These are phyloP conservation scores for Serendipita vermifera DNA, from an alignment of 768 basidiomycete species.

Conservation along the genomic window DNA sequence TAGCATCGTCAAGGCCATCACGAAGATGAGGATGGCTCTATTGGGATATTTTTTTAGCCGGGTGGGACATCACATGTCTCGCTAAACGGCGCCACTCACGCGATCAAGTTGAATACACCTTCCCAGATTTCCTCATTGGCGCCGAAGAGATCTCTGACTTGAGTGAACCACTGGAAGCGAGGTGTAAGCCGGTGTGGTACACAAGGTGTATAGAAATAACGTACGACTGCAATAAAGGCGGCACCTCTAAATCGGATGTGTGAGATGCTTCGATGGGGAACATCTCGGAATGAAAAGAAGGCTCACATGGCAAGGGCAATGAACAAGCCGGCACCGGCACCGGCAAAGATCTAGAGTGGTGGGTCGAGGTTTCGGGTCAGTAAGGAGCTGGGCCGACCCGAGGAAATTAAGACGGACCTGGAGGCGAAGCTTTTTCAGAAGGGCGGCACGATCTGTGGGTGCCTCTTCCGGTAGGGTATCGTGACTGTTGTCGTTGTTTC, in stretches of 20 bases:
- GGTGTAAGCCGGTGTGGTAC: conserved; percentile 12
- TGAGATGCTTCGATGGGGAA: too few species aligned
- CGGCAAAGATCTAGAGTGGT: conserved; percentile 52
- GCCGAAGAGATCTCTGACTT: conserved; percentile 70
- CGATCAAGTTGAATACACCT: conserved; percentile 41
- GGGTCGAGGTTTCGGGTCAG: too few species aligned
- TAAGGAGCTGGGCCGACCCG: too few species aligned
- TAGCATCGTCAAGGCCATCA: conserved; percentile 90
- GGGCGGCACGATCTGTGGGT: conserved; percentile 11
- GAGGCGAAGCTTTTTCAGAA: conserved; percentile 18
- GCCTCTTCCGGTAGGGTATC: conserved; percentile 13
- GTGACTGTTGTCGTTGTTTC: conserved; percentile 7
- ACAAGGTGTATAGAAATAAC: conserved; percentile 14
- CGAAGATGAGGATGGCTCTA: conserved; percentile 64
- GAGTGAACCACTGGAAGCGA: conserved; percentile 62
- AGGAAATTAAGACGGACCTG: conserved; percentile 15
- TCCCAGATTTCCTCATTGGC: conserved; percentile 88
- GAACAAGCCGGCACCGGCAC: conserved; percentile 58
- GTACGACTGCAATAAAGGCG: conserved; percentile 69
- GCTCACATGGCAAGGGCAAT: conserved; percentile 52
- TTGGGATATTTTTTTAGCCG: neutral
- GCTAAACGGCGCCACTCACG: conserved; percentile 11
- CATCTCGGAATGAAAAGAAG: neutral
- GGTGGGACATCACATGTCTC: conserved; percentile 16
- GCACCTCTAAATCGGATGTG: conserved; percentile 37